These are phyloP conservation scores for Yarrowia sp. DNA, from an alignment of 805 yeast species.

Conservation along the genomic window DNA sequence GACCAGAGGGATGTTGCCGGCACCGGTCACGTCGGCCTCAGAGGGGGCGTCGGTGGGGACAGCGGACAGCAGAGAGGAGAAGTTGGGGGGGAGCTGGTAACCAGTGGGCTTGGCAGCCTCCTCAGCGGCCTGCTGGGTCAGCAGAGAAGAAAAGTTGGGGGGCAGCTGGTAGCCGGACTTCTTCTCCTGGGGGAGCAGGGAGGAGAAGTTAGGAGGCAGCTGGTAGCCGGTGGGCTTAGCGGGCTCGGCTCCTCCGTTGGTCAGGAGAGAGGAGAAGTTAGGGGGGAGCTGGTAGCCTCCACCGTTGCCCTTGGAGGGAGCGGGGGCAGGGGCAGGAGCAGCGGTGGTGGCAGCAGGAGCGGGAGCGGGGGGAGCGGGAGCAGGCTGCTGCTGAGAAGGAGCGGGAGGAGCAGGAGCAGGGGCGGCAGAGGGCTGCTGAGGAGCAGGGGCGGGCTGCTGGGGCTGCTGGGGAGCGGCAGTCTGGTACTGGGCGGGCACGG, in stretches of 20 bases:
- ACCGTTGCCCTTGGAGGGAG: slow-evolving; percentile 4
- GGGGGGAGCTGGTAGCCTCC: slow-evolving; percentile 19
- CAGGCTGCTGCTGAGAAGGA: slow-evolving; percentile 3
- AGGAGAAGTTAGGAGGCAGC: slow-evolving; percentile 18
- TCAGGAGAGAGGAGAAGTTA: slow-evolving; percentile 13
- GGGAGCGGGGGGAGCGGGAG: slow-evolving; percentile 2
- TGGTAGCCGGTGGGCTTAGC: slow-evolving; percentile 23
- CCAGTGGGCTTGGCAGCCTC: slow-evolving; percentile 6
- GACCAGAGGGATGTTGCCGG: background rate
- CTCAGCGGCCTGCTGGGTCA: slow-evolving; percentile 27
- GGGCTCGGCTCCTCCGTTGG: slow-evolving; percentile 27
- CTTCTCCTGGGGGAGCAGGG: background rate
- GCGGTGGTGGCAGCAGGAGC: slow-evolving; percentile 9
- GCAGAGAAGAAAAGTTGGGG: background rate
- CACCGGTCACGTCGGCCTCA: background rate
- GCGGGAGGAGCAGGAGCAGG: slow-evolving; percentile 9
- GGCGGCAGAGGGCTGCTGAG: slow-evolving; percentile 1
- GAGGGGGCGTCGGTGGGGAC: slow-evolving; percentile 3
- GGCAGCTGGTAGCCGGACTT: background rate
- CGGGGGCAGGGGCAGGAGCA: slow-evolving; percentile 1
- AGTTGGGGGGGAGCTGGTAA: background rate
- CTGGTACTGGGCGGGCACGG: slow-evolving; percentile 15
- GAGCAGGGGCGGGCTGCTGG: slow-evolving; percentile 17
- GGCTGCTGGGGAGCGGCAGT: slow-evolving; percentile 19
- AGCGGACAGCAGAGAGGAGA: background rate